A percentile compares a stretch with the other conserved stretches of the same genome.
Evolutionary conservation across 306 rosid genomes (phyloP).

Genomic region (Herpetospermum pedunculosum): DNA sequence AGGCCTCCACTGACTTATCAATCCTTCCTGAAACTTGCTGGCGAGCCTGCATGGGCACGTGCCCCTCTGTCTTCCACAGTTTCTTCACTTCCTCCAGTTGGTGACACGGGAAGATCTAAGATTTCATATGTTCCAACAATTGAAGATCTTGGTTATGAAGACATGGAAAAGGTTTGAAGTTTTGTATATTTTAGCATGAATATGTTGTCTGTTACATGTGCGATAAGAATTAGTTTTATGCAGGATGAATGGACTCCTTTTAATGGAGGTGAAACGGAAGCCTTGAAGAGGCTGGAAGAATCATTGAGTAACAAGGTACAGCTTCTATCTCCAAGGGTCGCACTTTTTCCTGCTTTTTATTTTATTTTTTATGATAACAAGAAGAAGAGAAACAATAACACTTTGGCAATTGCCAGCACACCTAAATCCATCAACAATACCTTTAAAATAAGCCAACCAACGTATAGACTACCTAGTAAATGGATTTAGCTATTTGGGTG

Average conservation of each 20-base stretch:
- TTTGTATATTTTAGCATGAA: not conserved
- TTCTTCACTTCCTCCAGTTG: slow-evolving; percentile 63
- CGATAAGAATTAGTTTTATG: slow-evolving; percentile 15
- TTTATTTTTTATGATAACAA: not conserved
- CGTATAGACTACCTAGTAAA: not conserved
- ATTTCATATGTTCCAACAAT: slow-evolving; percentile 60
- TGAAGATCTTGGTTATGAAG: slow-evolving; percentile 69
- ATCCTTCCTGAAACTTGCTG: slow-evolving; percentile 78
- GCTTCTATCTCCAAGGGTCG: not conserved
- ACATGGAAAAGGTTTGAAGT: slow-evolving; percentile 38
- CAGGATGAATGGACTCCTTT: slow-evolving; percentile 76
- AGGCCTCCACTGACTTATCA: slow-evolving; percentile 80
- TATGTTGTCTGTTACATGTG: not conserved
- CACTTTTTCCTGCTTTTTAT: not conserved
- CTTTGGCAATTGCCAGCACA: not conserved
- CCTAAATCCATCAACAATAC: not conserved
- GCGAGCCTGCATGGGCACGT: slow-evolving; percentile 37
- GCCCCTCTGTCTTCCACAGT: slow-evolving; percentile 29
- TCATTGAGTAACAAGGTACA: slow-evolving; percentile 53
- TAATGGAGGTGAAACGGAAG: slow-evolving; percentile 93
- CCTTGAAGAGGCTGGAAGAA: slow-evolving; percentile 58
- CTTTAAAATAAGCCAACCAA: not conserved
- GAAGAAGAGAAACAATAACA: not conserved
- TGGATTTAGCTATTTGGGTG: not conserved
- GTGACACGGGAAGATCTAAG: slow-evolving; percentile 34